Evolutionary conservation across 1,284 basidiomycete genomes (phyloP).

Genomic region (Hemileia vastatrix): DNA sequence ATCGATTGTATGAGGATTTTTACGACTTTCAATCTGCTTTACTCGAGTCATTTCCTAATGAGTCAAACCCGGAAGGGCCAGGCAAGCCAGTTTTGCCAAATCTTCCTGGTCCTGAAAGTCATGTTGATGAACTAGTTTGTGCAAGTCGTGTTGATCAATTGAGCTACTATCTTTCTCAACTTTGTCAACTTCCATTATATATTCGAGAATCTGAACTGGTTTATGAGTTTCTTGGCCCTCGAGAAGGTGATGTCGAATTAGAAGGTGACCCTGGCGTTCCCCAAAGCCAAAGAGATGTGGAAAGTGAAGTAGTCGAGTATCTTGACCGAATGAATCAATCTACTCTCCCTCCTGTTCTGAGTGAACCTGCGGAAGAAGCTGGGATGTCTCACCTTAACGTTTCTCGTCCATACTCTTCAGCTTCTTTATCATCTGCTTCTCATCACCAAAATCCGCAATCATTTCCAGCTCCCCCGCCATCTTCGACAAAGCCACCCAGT

Average conservation of each 20-base stretch:
- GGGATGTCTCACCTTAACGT: background rate
- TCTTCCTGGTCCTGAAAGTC: constrained; percentile 79
- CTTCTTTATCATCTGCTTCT: background rate
- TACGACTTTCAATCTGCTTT: constrained; percentile 92
- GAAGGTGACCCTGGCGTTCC: constrained; percentile 53
- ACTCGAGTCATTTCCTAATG: constrained; percentile 71
- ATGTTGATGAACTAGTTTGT: constrained; percentile 77
- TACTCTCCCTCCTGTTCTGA: background rate
- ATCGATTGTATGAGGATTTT: constrained; percentile 95
- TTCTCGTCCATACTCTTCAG: background rate
- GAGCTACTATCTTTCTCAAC: constrained; percentile 71
- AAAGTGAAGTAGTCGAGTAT: constrained; percentile 35
- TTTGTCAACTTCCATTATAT: constrained; percentile 63
- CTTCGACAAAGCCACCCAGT: constrained; percentile 46
- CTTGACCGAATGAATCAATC: constrained; percentile 33
- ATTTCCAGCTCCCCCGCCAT: constrained; percentile 23
- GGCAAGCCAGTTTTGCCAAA: constrained; percentile 72
- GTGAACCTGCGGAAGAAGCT: background rate
- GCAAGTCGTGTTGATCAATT: constrained; percentile 71
- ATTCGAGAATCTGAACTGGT: constrained; percentile 72
- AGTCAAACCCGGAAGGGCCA: constrained; percentile 59
- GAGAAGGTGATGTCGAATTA: constrained; percentile 73
- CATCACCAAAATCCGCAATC: constrained; percentile 7
- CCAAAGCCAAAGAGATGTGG: constrained; percentile 24
- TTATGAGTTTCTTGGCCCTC: constrained; percentile 72